Percentiles rank a stretch among this genome's conserved stretches.
phyloP scores from a whole-genome alignment of 495 filamentous ascomycete genomes.

The Xylaria scruposa region DNA sequence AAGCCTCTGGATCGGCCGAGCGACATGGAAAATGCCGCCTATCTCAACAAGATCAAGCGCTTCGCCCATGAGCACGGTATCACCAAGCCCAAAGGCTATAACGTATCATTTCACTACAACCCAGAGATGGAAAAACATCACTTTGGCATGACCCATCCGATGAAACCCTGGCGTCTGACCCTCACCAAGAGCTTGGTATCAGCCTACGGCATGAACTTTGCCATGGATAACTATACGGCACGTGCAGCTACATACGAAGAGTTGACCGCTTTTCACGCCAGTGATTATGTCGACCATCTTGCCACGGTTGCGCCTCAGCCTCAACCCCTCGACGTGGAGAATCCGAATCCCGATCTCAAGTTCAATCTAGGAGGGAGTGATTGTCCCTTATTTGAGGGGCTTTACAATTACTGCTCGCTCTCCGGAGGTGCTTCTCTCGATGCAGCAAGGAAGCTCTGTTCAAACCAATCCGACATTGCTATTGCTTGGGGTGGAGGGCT shows the following conservation, averaged over 20 bases:
- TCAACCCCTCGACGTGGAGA: conserved; percentile 57
- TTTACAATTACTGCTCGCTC: conserved; percentile 93
- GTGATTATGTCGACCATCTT: conserved; percentile 90
- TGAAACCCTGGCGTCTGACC: conserved; percentile 98
- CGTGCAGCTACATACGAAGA: conserved; percentile 86
- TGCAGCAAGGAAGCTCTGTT: conserved; percentile 86
- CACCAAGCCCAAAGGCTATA: conserved; percentile 77
- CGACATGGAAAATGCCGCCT: conserved; percentile 64
- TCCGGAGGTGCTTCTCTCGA: conserved; percentile 90
- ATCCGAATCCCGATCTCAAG: conserved; percentile 57
- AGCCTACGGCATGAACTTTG: conserved; percentile 91
- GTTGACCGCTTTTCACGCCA: conserved; percentile 82
- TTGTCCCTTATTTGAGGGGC: conserved; percentile 94
- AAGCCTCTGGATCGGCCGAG: conserved; percentile 58
- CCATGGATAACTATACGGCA: conserved; percentile 90
- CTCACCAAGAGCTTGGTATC: conserved; percentile 93
- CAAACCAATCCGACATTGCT: conserved; percentile 88
- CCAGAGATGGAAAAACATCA: conserved; percentile 95
- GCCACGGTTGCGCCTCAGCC: conserved; percentile 58
- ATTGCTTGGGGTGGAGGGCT: conserved; percentile 99
- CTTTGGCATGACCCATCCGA: conserved; percentile 93
- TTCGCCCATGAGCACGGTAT: conserved; percentile 78
- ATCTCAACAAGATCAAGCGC: conserved; percentile 68
- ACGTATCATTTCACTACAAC: conserved; percentile 96
- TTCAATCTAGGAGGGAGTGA: conserved; percentile 91